Evolutionary conservation across 2,329 filamentous ascomycete species (phyloP), one percentile per base, ranked within the genome.

Genomic region (Aspergillus fumigatus): DNA sequence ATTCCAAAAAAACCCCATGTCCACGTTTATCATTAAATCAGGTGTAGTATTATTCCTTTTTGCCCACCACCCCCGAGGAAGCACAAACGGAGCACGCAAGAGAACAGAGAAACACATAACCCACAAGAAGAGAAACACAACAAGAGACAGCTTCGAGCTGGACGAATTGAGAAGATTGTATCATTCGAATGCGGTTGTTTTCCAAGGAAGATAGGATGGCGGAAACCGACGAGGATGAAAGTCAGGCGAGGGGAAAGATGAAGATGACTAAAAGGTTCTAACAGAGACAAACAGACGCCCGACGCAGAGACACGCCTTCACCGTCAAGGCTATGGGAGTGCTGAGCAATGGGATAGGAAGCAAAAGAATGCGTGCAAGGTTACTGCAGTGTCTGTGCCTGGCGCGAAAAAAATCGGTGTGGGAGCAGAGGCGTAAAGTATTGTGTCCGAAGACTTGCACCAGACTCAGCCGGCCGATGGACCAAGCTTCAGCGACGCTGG

Each of bases 21-120:
- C 64, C 64, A 63, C 65, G 65, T 71, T 65, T 67, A 69, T 70
- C 65, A 73, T 72, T 72, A 72, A 69, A 62, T 62, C 60, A 61
- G 61, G 62, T 63, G 65, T 57, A 61, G 62, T 62, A 67, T 67
- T 65, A 65, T 62, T 63, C 64, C 59, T 59, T 62, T 58, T 58
- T 59, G 43, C 57, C 62, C 64, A 57, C 58, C 61, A 62, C 57
- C 59, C 59, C 51, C 59, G 50, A 59, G 53, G 47, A 62, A 53
- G 55, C 52, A 63, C 53, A 59, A 52, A 56, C 57, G 59, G 45
- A 61, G 50, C 51, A 53, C 54, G 51, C 58, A 53, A 60, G 53
- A 48, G 32, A 51, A 49, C 26, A 41, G 26, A 52, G 21, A 54
- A 59, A 14, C 32, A 60, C 58, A 35, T 23, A 50, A 52, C 56